Evolutionary conservation across 1,139 yeast species (phyloP).

Genomic region (Suzukiozyma palmioleophila): DNA sequence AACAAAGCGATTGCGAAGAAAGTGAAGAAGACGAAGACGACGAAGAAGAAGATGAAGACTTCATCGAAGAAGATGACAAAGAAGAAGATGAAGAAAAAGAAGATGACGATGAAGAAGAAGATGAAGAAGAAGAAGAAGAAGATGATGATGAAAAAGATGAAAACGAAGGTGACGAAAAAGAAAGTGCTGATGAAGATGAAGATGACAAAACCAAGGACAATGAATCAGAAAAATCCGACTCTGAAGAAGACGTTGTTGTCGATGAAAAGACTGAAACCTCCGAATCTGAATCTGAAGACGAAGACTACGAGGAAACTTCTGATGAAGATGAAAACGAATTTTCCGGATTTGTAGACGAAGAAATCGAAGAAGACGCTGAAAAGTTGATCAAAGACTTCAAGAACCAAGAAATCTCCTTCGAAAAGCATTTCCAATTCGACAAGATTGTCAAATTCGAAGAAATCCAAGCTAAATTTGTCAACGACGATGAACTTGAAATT

Average conservation of each 20-base stretch:
- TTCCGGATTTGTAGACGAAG: constrained; percentile 24
- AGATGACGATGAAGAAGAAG: constrained; percentile 34
- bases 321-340: constrained; percentile 17
- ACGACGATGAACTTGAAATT: constrained; percentile 41
- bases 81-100: constrained; percentile 17
- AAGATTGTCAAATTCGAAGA: constrained; percentile 35
- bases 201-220: constrained; percentile 1
- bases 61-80: constrained; percentile 12
- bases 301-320: constrained; percentile 7
- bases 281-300: constrained; percentile 10
- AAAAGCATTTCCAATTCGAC: constrained; percentile 44
- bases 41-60: constrained; percentile 10
- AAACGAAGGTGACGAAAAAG: constrained; percentile 7
- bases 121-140: constrained; percentile 7
- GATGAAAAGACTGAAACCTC: constrained; percentile 6
- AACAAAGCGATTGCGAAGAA: constrained; percentile 2
- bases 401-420: constrained; percentile 41
- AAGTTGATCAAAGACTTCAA: constrained; percentile 35
- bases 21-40: constrained; percentile 1
- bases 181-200: constrained; percentile 4
- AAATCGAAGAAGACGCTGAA: constrained; percentile 40
- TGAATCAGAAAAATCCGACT: not conserved
- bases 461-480: constrained; percentile 36
- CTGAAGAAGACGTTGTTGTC: constrained; percentile 4
- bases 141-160: constrained; percentile 1